Percentiles rank a stretch among this genome's conserved stretches.
Evolutionary conservation across 176 grass and related monocot species (phyloP).

Genomic region (Metroxylon sagu): DNA sequence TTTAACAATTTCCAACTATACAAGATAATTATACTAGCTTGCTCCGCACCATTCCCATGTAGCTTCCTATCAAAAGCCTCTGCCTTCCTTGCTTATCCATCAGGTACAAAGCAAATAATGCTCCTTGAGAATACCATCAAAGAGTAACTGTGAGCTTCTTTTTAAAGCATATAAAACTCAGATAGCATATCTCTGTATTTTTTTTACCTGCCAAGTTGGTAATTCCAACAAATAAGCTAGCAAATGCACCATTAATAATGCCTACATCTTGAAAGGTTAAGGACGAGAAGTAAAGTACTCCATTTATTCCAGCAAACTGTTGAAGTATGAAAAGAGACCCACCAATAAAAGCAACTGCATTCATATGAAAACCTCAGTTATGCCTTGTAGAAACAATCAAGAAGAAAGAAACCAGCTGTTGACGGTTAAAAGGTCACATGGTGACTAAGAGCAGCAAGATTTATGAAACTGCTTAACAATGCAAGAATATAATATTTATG

Average conservation of each 20-base stretch:
- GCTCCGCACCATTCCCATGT: constrained; percentile 77
- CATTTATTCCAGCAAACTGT: constrained; percentile 99
- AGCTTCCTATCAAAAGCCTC: constrained; percentile 89
- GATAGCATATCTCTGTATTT: constrained; percentile 11
- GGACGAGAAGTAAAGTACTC: constrained; percentile 98
- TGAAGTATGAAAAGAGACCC: constrained; percentile 95
- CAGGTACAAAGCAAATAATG: constrained; percentile 76
- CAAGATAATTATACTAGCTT: no score
- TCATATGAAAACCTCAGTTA: constrained; percentile 20
- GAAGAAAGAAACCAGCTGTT: no score
- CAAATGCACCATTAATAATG: constrained; percentile 70
- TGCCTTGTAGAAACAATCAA: no score
- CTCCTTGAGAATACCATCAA: constrained; percentile 33
- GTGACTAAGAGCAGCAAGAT: no score
- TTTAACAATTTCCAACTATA: no score
- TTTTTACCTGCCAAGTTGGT: constrained; percentile 85
- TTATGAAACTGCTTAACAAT: no score
- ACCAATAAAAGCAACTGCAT: constrained; percentile 94
- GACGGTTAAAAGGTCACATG: no score
- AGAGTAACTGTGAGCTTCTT: constrained; percentile 22
- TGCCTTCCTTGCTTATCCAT: constrained; percentile 97
- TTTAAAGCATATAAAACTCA: constrained; percentile 4
- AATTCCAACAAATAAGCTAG: constrained; percentile 90
- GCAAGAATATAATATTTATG: no score
- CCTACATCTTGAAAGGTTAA: constrained; percentile 98